Conservation (phyloP, 192 early-diverging fungal genomes). For the Entomortierella lignicola region DNA sequence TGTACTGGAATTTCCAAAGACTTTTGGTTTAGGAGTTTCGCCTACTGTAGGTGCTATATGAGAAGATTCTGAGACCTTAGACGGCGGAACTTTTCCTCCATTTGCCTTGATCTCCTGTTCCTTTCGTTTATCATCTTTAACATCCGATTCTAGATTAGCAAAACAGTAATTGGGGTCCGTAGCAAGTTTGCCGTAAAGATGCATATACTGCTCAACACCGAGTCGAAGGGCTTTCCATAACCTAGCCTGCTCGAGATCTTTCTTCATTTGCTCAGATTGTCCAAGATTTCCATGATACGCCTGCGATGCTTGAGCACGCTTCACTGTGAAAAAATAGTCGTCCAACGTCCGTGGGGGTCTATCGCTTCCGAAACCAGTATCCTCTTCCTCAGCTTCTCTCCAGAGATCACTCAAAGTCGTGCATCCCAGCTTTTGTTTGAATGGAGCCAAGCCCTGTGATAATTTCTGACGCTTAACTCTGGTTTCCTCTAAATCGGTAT, state of each 20-base stretch:
- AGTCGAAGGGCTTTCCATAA: conserved; percentile 64
- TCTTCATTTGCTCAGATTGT: conserved; percentile 8
- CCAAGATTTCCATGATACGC: background rate
- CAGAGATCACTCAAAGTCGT: conserved; percentile 30
- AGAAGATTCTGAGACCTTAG: background rate
- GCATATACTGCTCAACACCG: conserved; percentile 55
- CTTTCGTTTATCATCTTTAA: conserved; percentile 10
- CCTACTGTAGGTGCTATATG: background rate
- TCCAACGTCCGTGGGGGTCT: conserved; percentile 28
- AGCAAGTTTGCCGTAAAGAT: conserved; percentile 55
- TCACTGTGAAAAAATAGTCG: conserved; percentile 36
- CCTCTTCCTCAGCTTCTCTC: conserved; percentile 55
- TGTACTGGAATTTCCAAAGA: background rate
- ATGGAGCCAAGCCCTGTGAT: conserved; percentile 23
- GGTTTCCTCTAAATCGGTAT: conserved; percentile 52
- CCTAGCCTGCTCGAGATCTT: conserved; percentile 25
- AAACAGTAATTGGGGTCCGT: conserved; percentile 19
- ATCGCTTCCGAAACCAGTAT: conserved; percentile 24
- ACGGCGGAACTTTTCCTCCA: background rate
- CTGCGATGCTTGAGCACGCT: background rate
- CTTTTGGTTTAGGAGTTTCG: background rate
- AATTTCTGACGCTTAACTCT: conserved; percentile 43
- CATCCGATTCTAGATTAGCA: conserved; percentile 31
- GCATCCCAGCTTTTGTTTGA: conserved; percentile 36
- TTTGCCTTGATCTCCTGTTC: conserved; percentile 27